Evolutionary conservation across 139 green algal species (phyloP).

Genomic region (Mychonastes homosphaera): DNA sequence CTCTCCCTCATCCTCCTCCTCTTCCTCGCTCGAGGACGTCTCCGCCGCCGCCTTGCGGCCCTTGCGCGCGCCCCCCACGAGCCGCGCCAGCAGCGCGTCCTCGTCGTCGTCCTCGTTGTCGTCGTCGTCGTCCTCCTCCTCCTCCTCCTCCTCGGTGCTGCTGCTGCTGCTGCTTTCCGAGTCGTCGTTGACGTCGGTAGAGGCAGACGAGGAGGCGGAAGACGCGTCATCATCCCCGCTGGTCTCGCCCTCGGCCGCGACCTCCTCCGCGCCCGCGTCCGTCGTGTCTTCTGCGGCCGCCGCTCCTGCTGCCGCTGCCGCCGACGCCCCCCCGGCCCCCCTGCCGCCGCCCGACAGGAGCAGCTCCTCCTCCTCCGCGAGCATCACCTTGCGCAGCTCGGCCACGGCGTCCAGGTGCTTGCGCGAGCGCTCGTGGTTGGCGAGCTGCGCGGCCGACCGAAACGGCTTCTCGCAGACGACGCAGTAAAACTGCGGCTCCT

Average conservation of each 20-base stretch:
- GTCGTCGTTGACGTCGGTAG: background rate
- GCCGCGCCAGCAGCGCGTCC: conserved; percentile 41
- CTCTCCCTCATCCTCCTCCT: background rate
- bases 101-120: conserved; percentile 41
- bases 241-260: background rate
- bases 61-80: conserved; percentile 25
- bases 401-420: conserved; percentile 59
- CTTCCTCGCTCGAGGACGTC: background rate
- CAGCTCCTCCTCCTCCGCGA: conserved; percentile 39
- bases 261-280: background rate
- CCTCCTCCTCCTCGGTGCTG: conserved; percentile 2
- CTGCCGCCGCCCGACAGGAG: background rate
- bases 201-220: background rate
- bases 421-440: conserved; percentile 78
- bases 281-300: background rate
- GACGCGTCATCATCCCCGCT: background rate
- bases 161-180: conserved; percentile 5
- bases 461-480: conserved; percentile 86
- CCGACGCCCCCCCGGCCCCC: background rate
- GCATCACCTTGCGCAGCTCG: conserved; percentile 33
- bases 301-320: background rate
- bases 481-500: conserved; percentile 57
- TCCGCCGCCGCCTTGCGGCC: background rate
- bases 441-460: conserved; percentile 62
- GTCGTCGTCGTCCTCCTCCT: conserved; percentile 29